Percentiles rank a stretch among this genome's conserved stretches.
Conservation (phyloP, 768 basidiomycete genomes). For the Boletus bicolor region DNA sequence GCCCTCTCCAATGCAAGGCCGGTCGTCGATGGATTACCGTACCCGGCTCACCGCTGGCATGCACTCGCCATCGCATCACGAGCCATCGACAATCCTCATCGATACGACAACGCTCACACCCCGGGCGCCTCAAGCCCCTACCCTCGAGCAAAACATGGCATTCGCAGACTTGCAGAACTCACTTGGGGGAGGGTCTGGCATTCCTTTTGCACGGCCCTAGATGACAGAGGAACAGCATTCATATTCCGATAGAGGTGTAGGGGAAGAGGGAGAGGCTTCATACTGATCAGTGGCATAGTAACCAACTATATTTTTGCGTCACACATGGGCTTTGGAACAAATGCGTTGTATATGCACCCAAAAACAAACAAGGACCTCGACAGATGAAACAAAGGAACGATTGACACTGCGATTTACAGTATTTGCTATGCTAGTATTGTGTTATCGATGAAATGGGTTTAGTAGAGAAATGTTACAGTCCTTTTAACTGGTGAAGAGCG, state of each 20-base stretch:
- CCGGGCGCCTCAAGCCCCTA: conserved; percentile 53
- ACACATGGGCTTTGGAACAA: conserved; percentile 11
- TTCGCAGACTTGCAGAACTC: conserved; percentile 66
- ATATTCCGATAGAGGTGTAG: neutral
- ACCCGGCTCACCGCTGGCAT: conserved; percentile 25
- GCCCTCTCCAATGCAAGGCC: conserved; percentile 41
- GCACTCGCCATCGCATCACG: conserved; percentile 27
- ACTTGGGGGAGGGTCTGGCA: conserved; percentile 28
- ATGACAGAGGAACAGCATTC: neutral
- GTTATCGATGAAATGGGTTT: conserved; percentile 16
- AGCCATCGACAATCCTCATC: conserved; percentile 37
- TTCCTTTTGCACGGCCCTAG: conserved; percentile 15
- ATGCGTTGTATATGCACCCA: conserved; percentile 23
- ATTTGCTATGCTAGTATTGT: conserved; percentile 25
- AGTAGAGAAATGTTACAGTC: conserved; percentile 29
- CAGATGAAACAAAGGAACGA: conserved; percentile 26
- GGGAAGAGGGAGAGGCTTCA: neutral
- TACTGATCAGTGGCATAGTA: neutral
- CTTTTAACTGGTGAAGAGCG: conserved; percentile 17
- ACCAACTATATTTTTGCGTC: conserved; percentile 14
- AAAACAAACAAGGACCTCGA: conserved; percentile 14
- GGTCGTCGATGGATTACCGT: conserved; percentile 22
- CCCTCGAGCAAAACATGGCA: conserved; percentile 82
- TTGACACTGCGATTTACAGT: conserved; percentile 26
- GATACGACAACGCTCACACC: conserved; percentile 38